A percentile compares a stretch with the other conserved stretches of the same genome.
phyloP scores from a whole-genome alignment of 2,329 filamentous ascomycete species.

The Cadophora gregata region DNA sequence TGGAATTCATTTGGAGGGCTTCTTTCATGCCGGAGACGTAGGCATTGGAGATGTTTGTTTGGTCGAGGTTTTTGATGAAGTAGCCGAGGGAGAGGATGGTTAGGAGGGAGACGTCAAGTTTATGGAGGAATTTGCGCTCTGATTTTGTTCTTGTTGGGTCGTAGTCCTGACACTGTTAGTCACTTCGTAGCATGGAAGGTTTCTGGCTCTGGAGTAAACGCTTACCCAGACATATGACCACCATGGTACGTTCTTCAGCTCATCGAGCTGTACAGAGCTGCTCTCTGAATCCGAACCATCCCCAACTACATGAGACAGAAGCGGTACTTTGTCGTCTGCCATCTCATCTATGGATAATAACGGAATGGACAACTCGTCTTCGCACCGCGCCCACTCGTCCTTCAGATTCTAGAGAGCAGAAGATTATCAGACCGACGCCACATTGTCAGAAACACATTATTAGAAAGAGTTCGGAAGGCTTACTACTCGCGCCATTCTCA shows the following conservation, averaged over 20 bases:
- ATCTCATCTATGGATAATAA: neutral
- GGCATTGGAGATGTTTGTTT: conserved; percentile 47
- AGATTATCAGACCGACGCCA: neutral
- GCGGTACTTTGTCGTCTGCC: neutral
- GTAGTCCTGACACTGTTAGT: conserved; percentile 8
- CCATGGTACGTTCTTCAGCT: conserved; percentile 34
- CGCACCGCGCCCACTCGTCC: neutral
- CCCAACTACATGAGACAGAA: neutral
- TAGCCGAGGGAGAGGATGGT: conserved; percentile 41
- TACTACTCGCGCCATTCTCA: neutral
- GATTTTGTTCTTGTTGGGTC: conserved; percentile 31
- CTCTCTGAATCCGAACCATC: conserved; percentile 23
- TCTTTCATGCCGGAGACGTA: conserved; percentile 55
- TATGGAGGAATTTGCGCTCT: conserved; percentile 40
- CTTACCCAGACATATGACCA: conserved; percentile 40
- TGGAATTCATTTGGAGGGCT: conserved; percentile 52
- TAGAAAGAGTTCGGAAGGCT: too few relatives aligned
- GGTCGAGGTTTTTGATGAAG: conserved; percentile 43
- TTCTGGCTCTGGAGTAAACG: neutral
- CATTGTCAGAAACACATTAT: neutral
- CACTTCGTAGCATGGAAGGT: neutral
- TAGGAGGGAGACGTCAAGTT: conserved; percentile 39
- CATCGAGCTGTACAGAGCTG: conserved; percentile 8
- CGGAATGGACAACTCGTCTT: neutral
- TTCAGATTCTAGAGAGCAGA: neutral